Evolutionary conservation across 352 stramenopile species (phyloP), one percentile per base, ranked within the genome.

Genomic region (Phytophthora megakarya): DNA sequence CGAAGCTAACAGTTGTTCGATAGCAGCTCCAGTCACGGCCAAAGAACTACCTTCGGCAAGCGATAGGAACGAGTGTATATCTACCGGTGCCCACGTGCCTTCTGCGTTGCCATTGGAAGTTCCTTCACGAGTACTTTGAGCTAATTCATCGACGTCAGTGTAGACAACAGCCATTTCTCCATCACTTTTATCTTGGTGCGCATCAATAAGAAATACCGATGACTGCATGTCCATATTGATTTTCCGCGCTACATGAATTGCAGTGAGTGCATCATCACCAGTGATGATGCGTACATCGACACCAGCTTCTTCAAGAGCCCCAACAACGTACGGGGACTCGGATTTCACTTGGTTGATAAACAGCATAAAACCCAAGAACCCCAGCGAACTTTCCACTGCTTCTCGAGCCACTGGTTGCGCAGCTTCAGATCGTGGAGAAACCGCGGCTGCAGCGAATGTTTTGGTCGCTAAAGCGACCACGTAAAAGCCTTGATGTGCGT

Each of bases 281-380:
- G 93, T 97, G 43, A 98, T 88, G 45, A 98, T 97, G 15, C 80
- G 83, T 35, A 91, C 82, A 46, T 89, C 73, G 16, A 98, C 74
- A 5, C 82, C 73, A 25, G 85, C 89, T 46, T 86, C 76, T 15
- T 90, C 71, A 1, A 98, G 72, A 18, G 90, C 73, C 25, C 67
- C 59, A 39, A 98, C 87, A 0, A 97, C 91, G 43, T 84, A 84
- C 16, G 76, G 73, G 1, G 89, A 83, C 44, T 97, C 86, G n/a
- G 81, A 65, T 58, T 96, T 96, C 52, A 98, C 83, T 52, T 86
- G 75, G 67, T 98, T 98, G 18, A 89, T 64, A 69, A 97, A 98
- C 7, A 96, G 75, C 19, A 97, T 66, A 33, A 97, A 90, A 22
- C 93, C 92, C 16, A 90, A 12, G 64, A 97, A 97, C 21, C 60